These are phyloP conservation scores for Tritrichomonas musculus DNA, from an alignment of 208 protist genomes.

Conservation along the genomic window DNA sequence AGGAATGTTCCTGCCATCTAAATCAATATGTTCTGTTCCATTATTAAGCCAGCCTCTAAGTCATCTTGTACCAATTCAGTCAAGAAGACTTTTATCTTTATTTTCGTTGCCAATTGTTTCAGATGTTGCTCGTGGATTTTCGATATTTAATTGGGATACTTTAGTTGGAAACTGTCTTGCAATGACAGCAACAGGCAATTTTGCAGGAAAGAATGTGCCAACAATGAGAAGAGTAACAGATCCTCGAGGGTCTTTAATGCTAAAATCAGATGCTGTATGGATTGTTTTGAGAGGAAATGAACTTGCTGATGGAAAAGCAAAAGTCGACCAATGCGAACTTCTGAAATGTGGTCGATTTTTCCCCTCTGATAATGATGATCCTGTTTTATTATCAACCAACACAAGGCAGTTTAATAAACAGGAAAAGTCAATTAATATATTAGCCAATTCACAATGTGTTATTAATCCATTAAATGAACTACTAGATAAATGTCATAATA, in stretches of 20 bases:
- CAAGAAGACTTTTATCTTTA: background rate
- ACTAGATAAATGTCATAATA: background rate
- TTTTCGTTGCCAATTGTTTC: background rate
- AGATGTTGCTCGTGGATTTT: conserved; percentile 9
- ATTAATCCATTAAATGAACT: background rate
- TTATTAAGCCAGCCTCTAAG: background rate
- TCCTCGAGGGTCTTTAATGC: background rate
- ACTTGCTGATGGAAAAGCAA: background rate
- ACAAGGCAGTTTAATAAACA: background rate
- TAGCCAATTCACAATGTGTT: background rate
- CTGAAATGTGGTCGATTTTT: background rate
- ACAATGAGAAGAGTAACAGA: background rate
- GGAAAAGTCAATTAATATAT: background rate
- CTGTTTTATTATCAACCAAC: background rate
- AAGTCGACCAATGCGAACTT: background rate
- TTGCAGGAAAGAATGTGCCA: background rate
- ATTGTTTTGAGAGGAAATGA: background rate
- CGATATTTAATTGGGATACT: background rate
- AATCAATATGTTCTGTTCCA: background rate
- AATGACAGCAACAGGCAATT: conserved; percentile 1
- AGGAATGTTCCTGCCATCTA: background rate
- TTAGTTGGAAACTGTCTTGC: background rate
- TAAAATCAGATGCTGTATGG: background rate
- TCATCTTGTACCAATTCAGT: background rate
- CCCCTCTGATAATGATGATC: background rate